phyloP scores from a whole-genome alignment of 2,329 filamentous ascomycete genomes.

The Hirsutella thompsonii region DNA sequence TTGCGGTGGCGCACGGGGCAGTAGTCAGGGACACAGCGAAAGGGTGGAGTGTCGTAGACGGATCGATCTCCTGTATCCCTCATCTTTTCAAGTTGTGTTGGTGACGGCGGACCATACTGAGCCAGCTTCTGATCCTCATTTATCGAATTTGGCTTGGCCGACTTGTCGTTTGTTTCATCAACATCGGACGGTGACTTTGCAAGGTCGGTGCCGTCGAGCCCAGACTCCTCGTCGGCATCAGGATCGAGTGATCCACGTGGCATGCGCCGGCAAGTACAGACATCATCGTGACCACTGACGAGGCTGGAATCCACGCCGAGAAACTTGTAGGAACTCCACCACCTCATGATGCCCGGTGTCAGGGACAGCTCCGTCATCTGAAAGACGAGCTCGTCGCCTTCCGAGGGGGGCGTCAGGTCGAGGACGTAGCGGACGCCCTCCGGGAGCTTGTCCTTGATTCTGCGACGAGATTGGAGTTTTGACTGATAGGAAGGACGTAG shows the following conservation, averaged over 20 bases:
- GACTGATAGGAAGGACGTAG: conserved; percentile 28
- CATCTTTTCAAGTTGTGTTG: conserved; percentile 7
- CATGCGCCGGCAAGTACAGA: conserved; percentile 18
- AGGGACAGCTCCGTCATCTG: conserved; percentile 46
- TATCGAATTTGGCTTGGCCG: not conserved
- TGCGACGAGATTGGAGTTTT: conserved; percentile 22
- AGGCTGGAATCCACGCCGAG: conserved; percentile 17
- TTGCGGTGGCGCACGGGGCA: conserved; percentile 50
- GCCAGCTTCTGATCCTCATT: too few relatives aligned
- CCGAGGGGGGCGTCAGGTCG: conserved; percentile 47
- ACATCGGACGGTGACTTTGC: not conserved
- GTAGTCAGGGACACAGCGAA: conserved; percentile 40
- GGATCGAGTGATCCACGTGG: not conserved
- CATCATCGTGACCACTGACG: conserved; percentile 28
- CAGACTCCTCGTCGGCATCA: not conserved
- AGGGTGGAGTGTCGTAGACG: conserved; percentile 13
- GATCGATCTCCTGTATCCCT: conserved; percentile 7
- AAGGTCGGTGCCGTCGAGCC: not conserved
- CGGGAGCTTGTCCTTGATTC: conserved; percentile 20
- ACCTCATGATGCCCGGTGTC: conserved; percentile 39
- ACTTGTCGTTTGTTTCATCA: not conserved
- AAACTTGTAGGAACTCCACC: conserved; percentile 30
- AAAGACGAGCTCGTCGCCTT: conserved; percentile 50
- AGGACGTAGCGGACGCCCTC: conserved; percentile 42
- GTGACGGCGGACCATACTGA: conserved; percentile 1